Evolutionary conservation across 495 filamentous ascomycete species (phyloP).

Genomic region (Penicillium psychrofluorescens): DNA sequence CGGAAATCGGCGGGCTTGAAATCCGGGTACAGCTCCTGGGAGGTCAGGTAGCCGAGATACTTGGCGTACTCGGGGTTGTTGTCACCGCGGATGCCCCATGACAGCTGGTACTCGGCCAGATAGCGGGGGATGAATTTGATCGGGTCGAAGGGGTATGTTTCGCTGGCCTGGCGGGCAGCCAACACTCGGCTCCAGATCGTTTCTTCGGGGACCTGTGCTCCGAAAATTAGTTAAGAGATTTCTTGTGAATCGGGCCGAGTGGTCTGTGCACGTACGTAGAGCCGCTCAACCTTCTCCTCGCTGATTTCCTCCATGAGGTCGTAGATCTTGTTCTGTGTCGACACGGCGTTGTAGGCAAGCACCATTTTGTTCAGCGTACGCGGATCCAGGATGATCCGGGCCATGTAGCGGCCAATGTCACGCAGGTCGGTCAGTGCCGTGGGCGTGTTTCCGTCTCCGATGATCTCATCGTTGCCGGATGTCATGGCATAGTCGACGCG

Average conservation of each 20-base stretch:
- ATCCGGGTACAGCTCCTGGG: conserved; percentile 51
- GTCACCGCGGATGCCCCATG: conserved; percentile 48
- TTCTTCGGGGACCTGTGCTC: conserved; percentile 32
- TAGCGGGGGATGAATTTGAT: conserved; percentile 36
- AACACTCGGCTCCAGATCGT: conserved; percentile 36
- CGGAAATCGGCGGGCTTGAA: conserved; percentile 34
- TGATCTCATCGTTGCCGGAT: conserved; percentile 35
- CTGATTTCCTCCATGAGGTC: conserved; percentile 42
- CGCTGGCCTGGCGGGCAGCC: conserved; percentile 35
- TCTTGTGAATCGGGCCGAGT: background rate
- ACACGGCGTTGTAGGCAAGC: conserved; percentile 43
- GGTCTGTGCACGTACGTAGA: conserved; percentile 36
- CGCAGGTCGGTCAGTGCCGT: conserved; percentile 43
- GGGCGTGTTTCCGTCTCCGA: conserved; percentile 43
- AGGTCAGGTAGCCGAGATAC: conserved; percentile 51
- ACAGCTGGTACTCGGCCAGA: conserved; percentile 42
- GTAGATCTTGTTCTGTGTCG: conserved; percentile 44
- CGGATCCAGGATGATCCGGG: conserved; percentile 46
- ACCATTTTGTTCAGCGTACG: conserved; percentile 53
- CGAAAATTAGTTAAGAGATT: background rate
- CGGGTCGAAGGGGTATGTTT: conserved; percentile 41
- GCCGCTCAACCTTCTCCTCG: conserved; percentile 46
- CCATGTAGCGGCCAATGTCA: conserved; percentile 51
- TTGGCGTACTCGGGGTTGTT: conserved; percentile 50
- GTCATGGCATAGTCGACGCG: conserved; percentile 45